Base-by-base conservation (phyloP, 306 rosid genomes). In the Styphnolobium japonicum region DNA sequence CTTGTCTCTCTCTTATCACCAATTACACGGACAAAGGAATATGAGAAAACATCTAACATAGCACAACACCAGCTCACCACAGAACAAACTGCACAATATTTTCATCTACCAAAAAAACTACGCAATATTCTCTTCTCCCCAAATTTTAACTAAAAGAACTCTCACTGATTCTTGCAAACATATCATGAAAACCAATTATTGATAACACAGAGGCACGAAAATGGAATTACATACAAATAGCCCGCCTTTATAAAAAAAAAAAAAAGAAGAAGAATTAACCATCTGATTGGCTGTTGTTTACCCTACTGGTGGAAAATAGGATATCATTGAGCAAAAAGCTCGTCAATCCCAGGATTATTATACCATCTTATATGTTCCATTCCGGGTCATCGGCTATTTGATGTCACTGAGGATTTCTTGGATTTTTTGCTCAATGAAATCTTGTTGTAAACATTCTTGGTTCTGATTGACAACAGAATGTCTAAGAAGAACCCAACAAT, bases 401-500 rank as follows among this genome's bases (percentile, higher is more conserved):
- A 52, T 46, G 74, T 10, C 18, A 2, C 37, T 0, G 7, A 67
- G 15, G 81, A 70, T 72, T 87, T 90, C 84, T 45, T 85, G 10
- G 92, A 77, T 66, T 63, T 90, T 83, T 86, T 93, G 84, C 86
- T 84, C 12, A 77, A 76, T 76, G 79, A 90, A 61, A 91, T 87
- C 85, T 83, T 93, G 2, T 39, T 57, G 87, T 95, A 95, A 8
- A 95, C 79, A 22, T 48, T 72, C 64, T 80, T 95, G 51, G 95
- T 88, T 82, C 99, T 82, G 67, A 87, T 0, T 0, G 94, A 83
- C 77, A 95, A 49, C 10, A 87, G 65, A 68, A 93, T 81, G 85
- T 95, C 99, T 37, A 93, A 84, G 23, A 83, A 89, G 74, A 92
- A 93, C 4, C 99, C 99, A 55, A 95, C 51, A 29, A 85, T 48